phyloP scores from a whole-genome alignment of 805 yeast species.

The Suhomyces sp. region DNA sequence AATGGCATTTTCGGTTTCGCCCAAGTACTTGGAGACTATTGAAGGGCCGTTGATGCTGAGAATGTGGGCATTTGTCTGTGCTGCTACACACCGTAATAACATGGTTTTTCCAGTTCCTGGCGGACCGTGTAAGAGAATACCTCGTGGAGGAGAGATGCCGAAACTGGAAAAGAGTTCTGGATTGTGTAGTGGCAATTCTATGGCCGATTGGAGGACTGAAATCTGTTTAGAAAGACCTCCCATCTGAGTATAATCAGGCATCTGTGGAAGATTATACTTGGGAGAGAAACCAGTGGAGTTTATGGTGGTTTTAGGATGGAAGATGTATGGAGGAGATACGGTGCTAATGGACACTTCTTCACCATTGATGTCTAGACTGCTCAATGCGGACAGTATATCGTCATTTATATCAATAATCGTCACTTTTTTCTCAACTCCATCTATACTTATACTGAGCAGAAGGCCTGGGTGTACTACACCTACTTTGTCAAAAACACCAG shows the following conservation, averaged over 20 bases:
- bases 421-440: conserved; percentile 15
- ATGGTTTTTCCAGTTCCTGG: conserved; percentile 97
- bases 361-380: conserved; percentile 29
- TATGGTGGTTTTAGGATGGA: conserved; percentile 21
- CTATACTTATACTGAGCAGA: conserved; percentile 26
- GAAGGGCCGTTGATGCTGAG: conserved; percentile 87
- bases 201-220: conserved; percentile 55
- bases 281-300: conserved; percentile 16
- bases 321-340: conserved; percentile 49
- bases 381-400: conserved; percentile 34
- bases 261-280: conserved; percentile 41
- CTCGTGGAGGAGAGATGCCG: conserved; percentile 91
- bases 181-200: conserved; percentile 75
- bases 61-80: conserved; percentile 77
- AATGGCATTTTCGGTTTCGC: conserved; percentile 89
- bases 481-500: conserved; percentile 47
- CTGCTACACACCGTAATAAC: conserved; percentile 78
- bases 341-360: conserved; percentile 15
- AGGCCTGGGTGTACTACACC: conserved; percentile 64
- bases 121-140: conserved; percentile 91
- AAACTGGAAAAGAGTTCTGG: conserved; percentile 78
- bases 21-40: conserved; percentile 86
- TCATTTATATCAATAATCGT: conserved; percentile 21
- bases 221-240: conserved; percentile 80
- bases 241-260: conserved; percentile 49